Percentiles rank a stretch among this genome's conserved stretches.
Conservation (phyloP, 306 rosid genomes). For the Fragaria vesca region DNA sequence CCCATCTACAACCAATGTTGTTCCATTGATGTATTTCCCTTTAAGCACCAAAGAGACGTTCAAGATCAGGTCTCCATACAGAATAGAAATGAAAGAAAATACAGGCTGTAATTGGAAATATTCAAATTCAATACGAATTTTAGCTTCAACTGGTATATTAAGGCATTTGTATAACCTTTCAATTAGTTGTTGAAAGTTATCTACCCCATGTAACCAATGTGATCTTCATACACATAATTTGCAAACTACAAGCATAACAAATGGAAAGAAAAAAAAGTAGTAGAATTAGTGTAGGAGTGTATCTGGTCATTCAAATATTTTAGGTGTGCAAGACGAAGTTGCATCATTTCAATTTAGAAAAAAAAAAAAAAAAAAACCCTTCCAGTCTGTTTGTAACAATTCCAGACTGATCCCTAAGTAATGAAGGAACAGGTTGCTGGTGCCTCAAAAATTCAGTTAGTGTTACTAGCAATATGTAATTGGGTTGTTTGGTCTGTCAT, state of each 20-base stretch:
- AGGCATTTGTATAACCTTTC: neutral
- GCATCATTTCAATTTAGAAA: neutral
- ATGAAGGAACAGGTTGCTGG: neutral
- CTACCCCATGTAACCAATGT: neutral
- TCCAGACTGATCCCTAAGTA: neutral
- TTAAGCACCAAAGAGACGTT: neutral
- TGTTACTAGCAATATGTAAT: neutral
- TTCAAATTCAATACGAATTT: neutral
- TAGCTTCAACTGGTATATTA: neutral
- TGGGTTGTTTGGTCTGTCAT: neutral
- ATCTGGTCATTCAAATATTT: neutral
- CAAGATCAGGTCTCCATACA: neutral
- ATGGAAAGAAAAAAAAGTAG: neutral
- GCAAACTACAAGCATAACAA: neutral
- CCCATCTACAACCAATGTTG: conserved; percentile 15
- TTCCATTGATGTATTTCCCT: conserved; percentile 29
- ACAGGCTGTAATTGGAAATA: neutral
- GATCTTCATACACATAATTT: neutral
- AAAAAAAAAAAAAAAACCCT: neutral
- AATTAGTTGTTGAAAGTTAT: neutral
- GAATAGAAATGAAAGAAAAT: neutral
- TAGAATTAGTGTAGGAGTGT: neutral
- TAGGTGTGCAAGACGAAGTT: neutral
- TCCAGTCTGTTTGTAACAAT: neutral
- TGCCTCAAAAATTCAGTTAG: neutral